Conservation (phyloP, 176 grass and related monocot genomes). For the Sorghum bicolor region DNA sequence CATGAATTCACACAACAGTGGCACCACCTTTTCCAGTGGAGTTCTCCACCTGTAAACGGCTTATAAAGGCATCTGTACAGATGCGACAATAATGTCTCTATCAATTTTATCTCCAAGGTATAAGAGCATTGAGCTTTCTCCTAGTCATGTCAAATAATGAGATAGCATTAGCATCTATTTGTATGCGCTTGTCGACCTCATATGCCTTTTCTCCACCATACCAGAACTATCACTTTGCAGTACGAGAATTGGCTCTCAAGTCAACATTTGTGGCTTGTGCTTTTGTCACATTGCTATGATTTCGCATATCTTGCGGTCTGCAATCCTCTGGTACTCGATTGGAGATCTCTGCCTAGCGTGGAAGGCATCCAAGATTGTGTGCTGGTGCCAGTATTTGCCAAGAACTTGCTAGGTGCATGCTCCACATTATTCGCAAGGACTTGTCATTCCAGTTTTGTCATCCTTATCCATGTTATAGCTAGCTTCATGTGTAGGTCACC, state of each 20-base stretch:
- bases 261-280: conserved; percentile 46
- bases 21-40: neutral
- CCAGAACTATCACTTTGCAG: conserved; percentile 30
- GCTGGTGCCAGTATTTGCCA: neutral
- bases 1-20: neutral
- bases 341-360: neutral
- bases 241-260: conserved; percentile 36
- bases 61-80: neutral
- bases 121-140: neutral
- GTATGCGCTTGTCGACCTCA: conserved; percentile 20
- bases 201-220: neutral
- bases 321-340: neutral
- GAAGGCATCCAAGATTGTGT: neutral
- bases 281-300: conserved; percentile 41
- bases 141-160: conserved; percentile 39
- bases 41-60: neutral
- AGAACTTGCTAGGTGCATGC: conserved; percentile 31
- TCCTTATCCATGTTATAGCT: conserved; percentile 40
- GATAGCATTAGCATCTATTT: conserved; percentile 15
- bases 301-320: conserved; percentile 27
- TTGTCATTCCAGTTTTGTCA: neutral
- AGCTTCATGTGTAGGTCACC: conserved; percentile 25
- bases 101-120: conserved; percentile 12
- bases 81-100: neutral
- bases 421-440: conserved; percentile 15